These are phyloP conservation scores for Austroboletus niveus DNA, from an alignment of 1,284 basidiomycete genomes.

Conservation along the genomic window DNA sequence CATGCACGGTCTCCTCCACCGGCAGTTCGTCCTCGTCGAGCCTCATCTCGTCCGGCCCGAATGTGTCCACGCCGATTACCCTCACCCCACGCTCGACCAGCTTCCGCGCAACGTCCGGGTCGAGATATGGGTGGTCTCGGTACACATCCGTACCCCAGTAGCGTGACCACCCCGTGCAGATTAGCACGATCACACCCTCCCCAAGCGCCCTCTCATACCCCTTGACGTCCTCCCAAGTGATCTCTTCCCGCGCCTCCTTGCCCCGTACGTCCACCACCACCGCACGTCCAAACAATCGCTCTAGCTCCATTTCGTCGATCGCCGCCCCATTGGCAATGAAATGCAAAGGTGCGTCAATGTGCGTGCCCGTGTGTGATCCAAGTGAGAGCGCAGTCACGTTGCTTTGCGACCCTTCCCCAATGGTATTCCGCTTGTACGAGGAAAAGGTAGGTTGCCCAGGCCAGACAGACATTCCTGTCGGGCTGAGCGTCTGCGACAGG, in stretches of 20 bases:
- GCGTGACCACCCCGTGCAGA: slow-evolving; percentile 61
- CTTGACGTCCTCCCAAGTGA: slow-evolving; percentile 48
- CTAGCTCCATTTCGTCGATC: slow-evolving; percentile 53
- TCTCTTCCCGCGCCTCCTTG: slow-evolving; percentile 42
- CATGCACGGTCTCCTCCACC: slow-evolving; percentile 43
- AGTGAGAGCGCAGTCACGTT: slow-evolving; percentile 21
- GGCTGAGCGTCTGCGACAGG: slow-evolving; percentile 21
- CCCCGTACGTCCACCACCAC: slow-evolving; percentile 48
- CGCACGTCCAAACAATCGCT: slow-evolving; percentile 47
- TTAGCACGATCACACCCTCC: slow-evolving; percentile 41
- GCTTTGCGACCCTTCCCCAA: slow-evolving; percentile 1
- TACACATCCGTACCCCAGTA: slow-evolving; percentile 51
- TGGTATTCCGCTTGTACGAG: slow-evolving; percentile 4
- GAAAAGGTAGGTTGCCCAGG: slow-evolving; percentile 23
- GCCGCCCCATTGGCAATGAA: slow-evolving; percentile 50
- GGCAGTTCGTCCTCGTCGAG: slow-evolving; percentile 25
- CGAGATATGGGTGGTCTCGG: slow-evolving; percentile 58
- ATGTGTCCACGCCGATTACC: slow-evolving; percentile 56
- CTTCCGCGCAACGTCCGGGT: slow-evolving; percentile 44
- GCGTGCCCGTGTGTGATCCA: slow-evolving; percentile 50
- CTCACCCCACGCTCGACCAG: slow-evolving; percentile 51
- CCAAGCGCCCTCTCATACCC: slow-evolving; percentile 30
- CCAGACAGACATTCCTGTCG: slow-evolving; percentile 22
- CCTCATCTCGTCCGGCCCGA: slow-evolving; percentile 57
- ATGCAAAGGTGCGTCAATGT: slow-evolving; percentile 71